Evolutionary conservation across 1,284 basidiomycete genomes (phyloP), one percentile per base, ranked within the genome.

Genomic region (Sporisorium reilianum): DNA sequence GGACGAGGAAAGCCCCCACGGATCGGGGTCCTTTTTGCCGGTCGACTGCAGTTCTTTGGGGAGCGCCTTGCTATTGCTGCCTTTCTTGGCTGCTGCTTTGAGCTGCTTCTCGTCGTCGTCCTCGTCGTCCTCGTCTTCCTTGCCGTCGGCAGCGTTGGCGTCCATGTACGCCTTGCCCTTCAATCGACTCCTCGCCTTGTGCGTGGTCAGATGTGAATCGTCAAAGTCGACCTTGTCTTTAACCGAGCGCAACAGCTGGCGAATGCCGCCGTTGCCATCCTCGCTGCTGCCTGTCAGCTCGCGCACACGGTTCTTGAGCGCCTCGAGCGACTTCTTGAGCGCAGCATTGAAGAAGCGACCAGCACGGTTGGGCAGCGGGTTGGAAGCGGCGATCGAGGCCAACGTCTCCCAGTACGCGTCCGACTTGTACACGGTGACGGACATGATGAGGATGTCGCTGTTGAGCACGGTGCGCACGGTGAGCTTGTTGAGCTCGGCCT

Each of bases 391-490:
- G 34, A 78, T 57, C 10, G 65, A 54, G 3, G 78, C 72, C 30
- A 80, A 46, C 22, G 76, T 59, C 64, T 78, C 78, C 66, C 78
- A 80, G 60, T 80, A 80, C n/a, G 78, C 62, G 36, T 80, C 78
- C 38, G 64, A 69, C 77, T 91, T 91, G 87, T 95, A 93, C 20
- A 97, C 86, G 75, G 91, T 94, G 2, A 93, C 92, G 3, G 94
- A 93, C 38, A 94, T 90, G 73, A 97, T 89, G 54, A 97, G 88
- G 53, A 97, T 90, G 82, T 97, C 94, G 0, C 93, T 94, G 2
- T 93, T 88, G 77, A 90, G 87, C 26, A 96, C 87, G 14, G 91
- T 88, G 73, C 92, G 88, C 72, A 97, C 89, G n/a, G 89, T 93
- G 23, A 90, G 86, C 11, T 87, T 85, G 80, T 95, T 94, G 59